Evolutionary conservation across 116 monocot genomes (phyloP), one percentile per base, ranked within the genome.

Genomic region (Dioscorea cayenensis): DNA sequence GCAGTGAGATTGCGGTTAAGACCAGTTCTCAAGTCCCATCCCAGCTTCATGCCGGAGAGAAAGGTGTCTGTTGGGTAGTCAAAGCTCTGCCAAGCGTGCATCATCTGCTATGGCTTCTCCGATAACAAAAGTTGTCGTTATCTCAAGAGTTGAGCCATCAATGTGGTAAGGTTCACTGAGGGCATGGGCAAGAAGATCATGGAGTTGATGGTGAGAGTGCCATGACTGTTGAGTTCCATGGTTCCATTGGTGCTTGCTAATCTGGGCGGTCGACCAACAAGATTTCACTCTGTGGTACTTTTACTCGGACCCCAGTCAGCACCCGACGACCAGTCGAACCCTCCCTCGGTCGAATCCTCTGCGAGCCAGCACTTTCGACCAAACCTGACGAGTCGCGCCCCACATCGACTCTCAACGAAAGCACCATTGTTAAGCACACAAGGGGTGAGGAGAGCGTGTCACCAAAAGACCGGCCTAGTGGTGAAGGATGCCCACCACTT

Each of bases 81-180:
- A 49, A 73, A 73, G 64, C 73, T 64, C 23, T 73, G 64, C 73
- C 73, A 73, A 19, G 65, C 50, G 20, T 59, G 21, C 43, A n/a
- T 64, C 51, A 17, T n/a, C 12, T 28, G 6, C 16, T 22, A 18
- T 23, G 27, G 63, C 64, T 2, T 75, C 80, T 14, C 7, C 70
- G 11, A 81, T 12, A n/a, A 76, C 65, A 23, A 76, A 76, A 25
- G 49, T 81, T 81, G 6, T 76, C 81, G 4, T 28, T 32, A 36
- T 76, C 72, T 11, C n/a, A 81, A 14, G 13, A 81, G 52, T 14
- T 28, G 73, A 2, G 74, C 69, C 9, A 66, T 59, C 6, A 58
- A 66, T 27, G 59, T 74, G 21, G 20, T 22, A 0, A 59, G n/a
- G 28, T 10, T 18, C 0, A 28, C 19, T 3, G 51, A 25, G 6